Base-by-base conservation (phyloP, 1,139 yeast species). In the Protomyces inouyei region DNA sequence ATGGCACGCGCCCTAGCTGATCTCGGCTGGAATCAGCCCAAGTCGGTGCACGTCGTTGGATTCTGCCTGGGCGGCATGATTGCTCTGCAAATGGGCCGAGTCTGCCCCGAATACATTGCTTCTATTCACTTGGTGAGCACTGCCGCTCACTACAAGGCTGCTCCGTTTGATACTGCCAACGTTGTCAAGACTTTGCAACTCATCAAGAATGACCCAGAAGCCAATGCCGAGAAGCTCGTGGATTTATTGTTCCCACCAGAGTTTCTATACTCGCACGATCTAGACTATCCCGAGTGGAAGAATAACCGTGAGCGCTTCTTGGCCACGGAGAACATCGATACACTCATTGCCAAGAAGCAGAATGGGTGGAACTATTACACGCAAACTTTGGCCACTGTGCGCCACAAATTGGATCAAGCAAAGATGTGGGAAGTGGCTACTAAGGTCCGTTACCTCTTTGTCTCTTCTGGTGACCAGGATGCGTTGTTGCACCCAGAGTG, bases 71-170 rank as follows among this genome's bases (percentile, higher is more conserved):
- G 57, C 16, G 63, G 63, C 37, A 59, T 59, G 63, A 23, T 59
- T n/a, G 63, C 63, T 12, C n/a, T 59, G 43, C 63, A 59, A 45
- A 51, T 59, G 63, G 55, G 63, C 23, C 56, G 63, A 14, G 48
- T 59, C 6, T 59, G 63, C 52, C 63, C 63, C 28, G 63, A 59
- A 23, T 43, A 40, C 37, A 40, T 59, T 28, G 63, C 63, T 12
- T 38, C 52, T 14, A 21, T 59, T 35, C 63, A 59, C 40, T 43
- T 59, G 4, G 63, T 59, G 12, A 52, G 57, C 25, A 36, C 63
- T 3, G 63, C 57, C n/a, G 43, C 43, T 16, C 35, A 37, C 3
- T 59, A 21, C 63, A 52, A 35, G 45, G 18, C 40, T 10, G 57
- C 63, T 10, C n/a, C 52, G 3, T 52, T 59, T 32, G 43, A 52